These are phyloP conservation scores for Phallus indusiatus DNA, from an alignment of 768 basidiomycete species.

Conservation along the genomic window DNA sequence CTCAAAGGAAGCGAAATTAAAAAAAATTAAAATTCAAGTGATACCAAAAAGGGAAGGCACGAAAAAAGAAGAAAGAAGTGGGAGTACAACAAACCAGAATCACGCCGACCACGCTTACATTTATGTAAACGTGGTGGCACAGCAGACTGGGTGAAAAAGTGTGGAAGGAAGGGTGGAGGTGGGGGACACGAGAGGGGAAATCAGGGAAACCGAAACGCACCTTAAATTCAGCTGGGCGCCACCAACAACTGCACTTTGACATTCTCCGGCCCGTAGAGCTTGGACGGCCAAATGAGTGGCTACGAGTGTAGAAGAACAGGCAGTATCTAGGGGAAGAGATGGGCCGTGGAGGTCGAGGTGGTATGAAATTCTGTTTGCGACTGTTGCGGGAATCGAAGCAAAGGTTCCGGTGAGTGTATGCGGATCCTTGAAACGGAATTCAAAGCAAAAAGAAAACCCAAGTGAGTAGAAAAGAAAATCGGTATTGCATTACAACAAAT, in stretches of 20 bases:
- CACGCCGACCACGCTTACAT: no score
- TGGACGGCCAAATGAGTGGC: conserved; percentile 40
- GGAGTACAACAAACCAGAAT: neutral
- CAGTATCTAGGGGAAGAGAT: conserved; percentile 40
- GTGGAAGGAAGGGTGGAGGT: conserved; percentile 2
- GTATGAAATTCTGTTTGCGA: neutral
- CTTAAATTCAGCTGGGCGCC: conserved; percentile 33
- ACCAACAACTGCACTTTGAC: conserved; percentile 38
- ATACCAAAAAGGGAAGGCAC: neutral
- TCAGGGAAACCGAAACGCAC: conserved; percentile 17
- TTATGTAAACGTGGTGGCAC: no score
- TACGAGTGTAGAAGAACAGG: conserved; percentile 37
- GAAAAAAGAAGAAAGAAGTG: neutral
- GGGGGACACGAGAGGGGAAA: neutral
- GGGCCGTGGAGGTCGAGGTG: conserved; percentile 32
- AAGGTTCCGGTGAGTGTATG: neutral
- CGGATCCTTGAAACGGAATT: neutral
- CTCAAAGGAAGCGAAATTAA: neutral
- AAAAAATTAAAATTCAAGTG: neutral
- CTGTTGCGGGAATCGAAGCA: neutral
- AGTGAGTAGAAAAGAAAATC: neutral
- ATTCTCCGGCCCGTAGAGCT: conserved; percentile 33
- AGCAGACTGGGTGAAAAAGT: no score
- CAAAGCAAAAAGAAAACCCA: neutral
- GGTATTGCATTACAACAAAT: neutral